Evolutionary conservation across 345 rosid species (phyloP).

Genomic region (Moricandia arvensis): DNA sequence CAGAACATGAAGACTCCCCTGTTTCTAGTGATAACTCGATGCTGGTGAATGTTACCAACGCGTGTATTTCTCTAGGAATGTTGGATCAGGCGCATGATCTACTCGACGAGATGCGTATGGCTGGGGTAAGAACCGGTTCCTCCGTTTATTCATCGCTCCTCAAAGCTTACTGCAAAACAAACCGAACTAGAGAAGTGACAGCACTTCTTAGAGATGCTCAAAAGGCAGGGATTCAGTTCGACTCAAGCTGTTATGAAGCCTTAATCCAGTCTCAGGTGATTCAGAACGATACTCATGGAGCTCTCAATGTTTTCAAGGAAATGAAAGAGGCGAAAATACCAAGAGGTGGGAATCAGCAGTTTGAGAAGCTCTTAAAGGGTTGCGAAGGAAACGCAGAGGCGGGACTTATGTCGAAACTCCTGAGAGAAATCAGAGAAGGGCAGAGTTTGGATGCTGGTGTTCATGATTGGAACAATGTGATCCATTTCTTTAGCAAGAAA

Average conservation of each 20-base stretch:
- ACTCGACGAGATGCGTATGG: slow-evolving; percentile 82
- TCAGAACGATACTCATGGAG: slow-evolving; percentile 71
- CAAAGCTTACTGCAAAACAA: slow-evolving; percentile 70
- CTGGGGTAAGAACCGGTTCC: slow-evolving; percentile 69
- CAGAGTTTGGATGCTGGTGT: slow-evolving; percentile 69
- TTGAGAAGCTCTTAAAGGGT: slow-evolving; percentile 64
- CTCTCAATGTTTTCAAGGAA: slow-evolving; percentile 69
- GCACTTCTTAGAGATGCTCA: slow-evolving; percentile 82
- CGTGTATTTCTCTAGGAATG: slow-evolving; percentile 85
- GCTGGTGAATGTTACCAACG: slow-evolving; percentile 63
- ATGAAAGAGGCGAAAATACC: slow-evolving; percentile 72
- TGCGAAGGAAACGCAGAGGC: slow-evolving; percentile 64
- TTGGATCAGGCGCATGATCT: slow-evolving; percentile 91
- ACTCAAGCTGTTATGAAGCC: slow-evolving; percentile 72
- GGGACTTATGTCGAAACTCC: slow-evolving; percentile 79
- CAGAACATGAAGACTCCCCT: slow-evolving; percentile 68
- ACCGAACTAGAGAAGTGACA: slow-evolving; percentile 55
- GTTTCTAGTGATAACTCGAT: slow-evolving; percentile 68
- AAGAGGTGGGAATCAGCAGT: slow-evolving; percentile 55
- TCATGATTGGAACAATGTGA: slow-evolving; percentile 89
- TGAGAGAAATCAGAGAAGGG: slow-evolving; percentile 77
- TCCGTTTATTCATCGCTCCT: slow-evolving; percentile 70
- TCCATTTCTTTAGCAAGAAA: slow-evolving; percentile 87
- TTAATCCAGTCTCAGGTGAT: slow-evolving; percentile 61
- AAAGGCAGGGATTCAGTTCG: slow-evolving; percentile 86